Evolutionary conservation across 805 yeast genomes (phyloP).

Genomic region (Candida suzukii): DNA sequence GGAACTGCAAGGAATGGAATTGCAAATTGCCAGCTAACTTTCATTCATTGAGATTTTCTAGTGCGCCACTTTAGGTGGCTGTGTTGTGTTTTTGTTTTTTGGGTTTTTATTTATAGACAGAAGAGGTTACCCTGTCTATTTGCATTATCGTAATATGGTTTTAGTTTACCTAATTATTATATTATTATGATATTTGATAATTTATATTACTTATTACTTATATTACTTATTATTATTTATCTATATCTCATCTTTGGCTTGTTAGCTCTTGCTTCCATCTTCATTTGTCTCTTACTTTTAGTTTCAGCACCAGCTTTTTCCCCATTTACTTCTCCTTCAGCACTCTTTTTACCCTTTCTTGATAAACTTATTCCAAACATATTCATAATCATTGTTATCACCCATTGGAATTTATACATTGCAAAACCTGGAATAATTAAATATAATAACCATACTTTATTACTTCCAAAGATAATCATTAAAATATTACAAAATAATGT

Average conservation of each 20-base stretch:
- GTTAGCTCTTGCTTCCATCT: conserved; percentile 28
- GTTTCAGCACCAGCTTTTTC: conserved; percentile 5
- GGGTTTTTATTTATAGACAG: no score
- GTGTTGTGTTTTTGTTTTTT: no score
- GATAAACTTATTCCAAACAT: conserved; percentile 16
- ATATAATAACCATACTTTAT: conserved; percentile 53
- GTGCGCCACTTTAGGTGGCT: neutral
- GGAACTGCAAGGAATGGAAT: neutral
- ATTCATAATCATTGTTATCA: conserved; percentile 23
- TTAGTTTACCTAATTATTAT: no score
- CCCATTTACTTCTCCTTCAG: conserved; percentile 29
- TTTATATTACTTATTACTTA: neutral
- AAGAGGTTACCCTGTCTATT: no score
- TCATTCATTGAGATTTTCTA: no score
- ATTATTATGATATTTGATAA: neutral
- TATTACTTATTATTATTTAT: neutral
- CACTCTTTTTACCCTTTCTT: conserved; percentile 28
- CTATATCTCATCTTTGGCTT: conserved; percentile 12
- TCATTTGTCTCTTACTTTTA: conserved; percentile 30
- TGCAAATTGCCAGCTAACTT: neutral
- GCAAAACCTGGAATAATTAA: conserved; percentile 47
- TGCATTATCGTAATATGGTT: no score
- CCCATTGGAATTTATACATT: conserved; percentile 35
- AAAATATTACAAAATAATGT: conserved; percentile 53
- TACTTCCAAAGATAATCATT: conserved; percentile 46